Evolutionary conservation across 2,329 filamentous ascomycete genomes (phyloP), one percentile per base, ranked within the genome.

Genomic region (Seiridium unicorne): DNA sequence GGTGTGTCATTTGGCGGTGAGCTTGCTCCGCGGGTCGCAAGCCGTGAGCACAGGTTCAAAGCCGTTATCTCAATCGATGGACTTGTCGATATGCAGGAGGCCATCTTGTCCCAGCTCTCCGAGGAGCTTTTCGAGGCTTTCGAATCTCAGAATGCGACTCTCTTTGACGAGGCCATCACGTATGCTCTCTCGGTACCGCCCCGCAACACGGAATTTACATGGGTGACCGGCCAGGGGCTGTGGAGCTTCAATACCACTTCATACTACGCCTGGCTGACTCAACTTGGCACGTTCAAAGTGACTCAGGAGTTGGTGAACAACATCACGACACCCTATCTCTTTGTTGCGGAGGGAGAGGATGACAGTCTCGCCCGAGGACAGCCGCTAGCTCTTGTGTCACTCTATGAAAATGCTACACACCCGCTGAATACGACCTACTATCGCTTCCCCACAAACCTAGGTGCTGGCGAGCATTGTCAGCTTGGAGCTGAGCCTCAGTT

Each of bases 31-130:
- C 46, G 38, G 7, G 38, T 42, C 38, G 38, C 38, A 8, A 13
- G 7, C 18, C 31, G 31, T 31, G 49, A 53, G 34, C 49, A 53
- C 31, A 11, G 49, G 9, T n/a, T 53, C 26, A n/a, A 13, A 9
- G 49, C 49, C 49, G 31, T 53, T n/a, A 5, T 36, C 6, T 2
- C 34, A 2, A 35, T 53, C 31, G 49, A 53, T 18, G 49, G 49
- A 31, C 26, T 53, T 13, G 44, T 60, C 49, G 46, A 61, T 53
- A 49, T 66, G 53, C 55, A 62, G 51, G 53, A 58, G 5, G 59
- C 59, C 51, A 36, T 55, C 13, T 13, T 42, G 13, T 26, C 34
- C 13, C 10, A 56, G 5, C 44, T 70, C n/a, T 49, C 63, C 5
- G 57, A 60, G 4, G 56, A 59, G 3, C 42, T 65, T 8, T 59